These are phyloP conservation scores for Straminergon stramineum DNA, from an alignment of 225 moss, liverwort and hornwort genomes.

Conservation along the genomic window DNA sequence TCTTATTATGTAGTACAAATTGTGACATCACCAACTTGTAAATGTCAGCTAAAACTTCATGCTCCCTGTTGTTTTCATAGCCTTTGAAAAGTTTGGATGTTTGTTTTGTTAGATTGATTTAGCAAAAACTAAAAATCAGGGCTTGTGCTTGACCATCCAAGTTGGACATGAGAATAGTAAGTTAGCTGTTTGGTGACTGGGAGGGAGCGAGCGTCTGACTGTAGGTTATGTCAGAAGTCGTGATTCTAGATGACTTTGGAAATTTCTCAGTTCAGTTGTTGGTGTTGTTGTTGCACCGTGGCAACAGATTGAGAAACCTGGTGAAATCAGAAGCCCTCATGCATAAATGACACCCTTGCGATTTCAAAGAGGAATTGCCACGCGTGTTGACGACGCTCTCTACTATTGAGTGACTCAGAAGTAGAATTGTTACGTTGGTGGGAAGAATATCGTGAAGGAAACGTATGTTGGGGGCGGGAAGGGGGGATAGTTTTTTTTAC, in stretches of 20 bases:
- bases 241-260: neutral
- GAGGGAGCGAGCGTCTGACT: neutral
- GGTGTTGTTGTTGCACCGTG: too few species aligned
- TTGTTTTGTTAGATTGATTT: neutral
- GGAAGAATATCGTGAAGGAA: neutral
- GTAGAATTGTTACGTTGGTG: neutral
- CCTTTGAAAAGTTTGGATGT: neutral
- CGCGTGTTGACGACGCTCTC: neutral
- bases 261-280: neutral
- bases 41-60: neutral
- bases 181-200: neutral
- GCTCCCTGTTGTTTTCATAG: neutral
- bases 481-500: neutral
- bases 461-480: too few species aligned
- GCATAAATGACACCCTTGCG: fast-evolving
- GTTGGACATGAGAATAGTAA: neutral
- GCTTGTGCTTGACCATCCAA: neutral
- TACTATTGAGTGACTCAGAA: neutral
- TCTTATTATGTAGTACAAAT: too few species aligned
- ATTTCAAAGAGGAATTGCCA: neutral
- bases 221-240: neutral
- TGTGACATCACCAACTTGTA: too few species aligned
- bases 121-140: neutral
- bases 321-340: neutral
- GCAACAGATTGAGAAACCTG: neutral